Evolutionary conservation across 495 filamentous ascomycete species (phyloP).

Genomic region (Apodospora peruviana): DNA sequence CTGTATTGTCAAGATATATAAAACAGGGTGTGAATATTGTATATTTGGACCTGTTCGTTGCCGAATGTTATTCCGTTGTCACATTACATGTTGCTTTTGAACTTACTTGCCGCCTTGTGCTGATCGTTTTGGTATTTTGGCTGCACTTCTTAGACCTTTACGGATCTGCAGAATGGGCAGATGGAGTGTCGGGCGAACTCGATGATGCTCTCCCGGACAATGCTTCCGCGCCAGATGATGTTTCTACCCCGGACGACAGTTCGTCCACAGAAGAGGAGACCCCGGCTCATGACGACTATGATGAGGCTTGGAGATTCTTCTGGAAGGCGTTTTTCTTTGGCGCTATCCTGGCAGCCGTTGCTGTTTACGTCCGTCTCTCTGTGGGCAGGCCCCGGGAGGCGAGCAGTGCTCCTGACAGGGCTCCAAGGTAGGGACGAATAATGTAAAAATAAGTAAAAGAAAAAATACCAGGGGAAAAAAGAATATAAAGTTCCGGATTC

Average conservation of each 20-base stretch:
- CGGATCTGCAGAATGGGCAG: constrained; percentile 6
- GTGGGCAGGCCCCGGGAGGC: not conserved
- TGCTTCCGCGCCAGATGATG: not conserved
- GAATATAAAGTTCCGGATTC: too few relatives aligned
- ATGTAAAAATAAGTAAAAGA: not conserved
- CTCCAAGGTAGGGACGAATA: not conserved
- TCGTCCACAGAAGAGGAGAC: constrained; percentile 2
- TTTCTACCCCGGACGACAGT: not conserved
- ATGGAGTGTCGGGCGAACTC: constrained; percentile 1
- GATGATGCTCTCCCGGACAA: not conserved
- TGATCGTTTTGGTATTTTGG: constrained; percentile 5
- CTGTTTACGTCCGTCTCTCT: constrained; percentile 26
- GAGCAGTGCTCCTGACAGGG: too few relatives aligned
- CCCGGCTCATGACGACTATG: constrained; percentile 5
- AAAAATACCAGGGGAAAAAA: not conserved
- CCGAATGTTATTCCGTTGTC: not conserved
- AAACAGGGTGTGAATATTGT: not conserved
- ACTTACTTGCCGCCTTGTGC: not conserved
- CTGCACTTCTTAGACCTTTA: not conserved
- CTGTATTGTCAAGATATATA: too few relatives aligned
- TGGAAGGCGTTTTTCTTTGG: constrained; percentile 35
- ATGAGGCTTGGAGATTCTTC: constrained; percentile 25
- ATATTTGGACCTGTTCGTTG: not conserved
- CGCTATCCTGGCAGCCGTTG: constrained; percentile 29
- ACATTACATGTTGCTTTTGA: not conserved